These are phyloP conservation scores for Botrytis elliptica DNA, from an alignment of 2,329 filamentous ascomycete genomes.

Conservation along the genomic window DNA sequence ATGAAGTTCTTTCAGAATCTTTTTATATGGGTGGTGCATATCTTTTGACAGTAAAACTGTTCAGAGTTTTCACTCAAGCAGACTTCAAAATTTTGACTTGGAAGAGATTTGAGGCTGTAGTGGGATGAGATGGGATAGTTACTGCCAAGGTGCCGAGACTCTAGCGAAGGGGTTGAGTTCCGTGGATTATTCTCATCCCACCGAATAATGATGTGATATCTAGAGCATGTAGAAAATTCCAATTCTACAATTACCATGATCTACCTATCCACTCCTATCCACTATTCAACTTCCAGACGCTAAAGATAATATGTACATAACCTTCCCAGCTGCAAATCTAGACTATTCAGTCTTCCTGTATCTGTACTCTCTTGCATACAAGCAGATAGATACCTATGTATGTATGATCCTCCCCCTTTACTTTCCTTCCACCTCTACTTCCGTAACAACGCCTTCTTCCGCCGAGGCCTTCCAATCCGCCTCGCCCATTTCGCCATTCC, in stretches of 20 bases:
- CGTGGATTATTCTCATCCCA: not conserved
- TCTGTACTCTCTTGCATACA: not conserved
- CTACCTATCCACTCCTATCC: not conserved
- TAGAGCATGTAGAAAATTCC: not conserved
- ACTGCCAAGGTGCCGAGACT: not conserved
- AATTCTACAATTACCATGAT: not conserved
- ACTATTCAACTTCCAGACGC: not conserved
- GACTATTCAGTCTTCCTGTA: not conserved
- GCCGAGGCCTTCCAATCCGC: slow-evolving; percentile 41
- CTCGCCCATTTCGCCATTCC: slow-evolving; percentile 49
- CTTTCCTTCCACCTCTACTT: slow-evolving; percentile 14
- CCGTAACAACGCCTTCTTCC: slow-evolving; percentile 23
- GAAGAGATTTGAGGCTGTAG: not conserved
- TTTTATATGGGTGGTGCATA: not conserved
- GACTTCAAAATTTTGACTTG: accelerated
- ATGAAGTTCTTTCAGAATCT: not conserved
- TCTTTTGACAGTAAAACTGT: not conserved
- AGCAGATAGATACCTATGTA: not conserved
- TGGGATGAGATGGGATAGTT: not conserved
- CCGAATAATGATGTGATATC: not conserved
- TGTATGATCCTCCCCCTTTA: too few relatives aligned
- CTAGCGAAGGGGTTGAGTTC: not conserved
- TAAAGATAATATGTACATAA: not conserved
- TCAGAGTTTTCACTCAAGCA: not conserved
- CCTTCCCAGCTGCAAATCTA: not conserved